Conservation (phyloP, 495 filamentous ascomycete genomes). For the Aspergillus homomorphus region DNA sequence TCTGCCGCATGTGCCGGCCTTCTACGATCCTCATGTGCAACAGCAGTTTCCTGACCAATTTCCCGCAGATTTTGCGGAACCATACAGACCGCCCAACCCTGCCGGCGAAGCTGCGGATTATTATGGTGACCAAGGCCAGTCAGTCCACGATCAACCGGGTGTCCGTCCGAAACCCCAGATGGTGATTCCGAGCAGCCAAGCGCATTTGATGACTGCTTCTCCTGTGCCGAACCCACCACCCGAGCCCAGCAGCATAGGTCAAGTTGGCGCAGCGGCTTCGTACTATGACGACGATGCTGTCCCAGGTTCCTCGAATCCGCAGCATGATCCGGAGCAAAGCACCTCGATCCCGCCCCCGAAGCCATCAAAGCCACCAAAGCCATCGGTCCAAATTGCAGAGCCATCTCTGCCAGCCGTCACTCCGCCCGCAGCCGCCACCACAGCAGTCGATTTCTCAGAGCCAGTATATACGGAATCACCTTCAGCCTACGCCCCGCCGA, state of each 20-base stretch:
- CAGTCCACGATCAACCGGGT: slow-evolving; percentile 59
- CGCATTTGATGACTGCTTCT: slow-evolving; percentile 51
- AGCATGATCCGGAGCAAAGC: slow-evolving; percentile 9
- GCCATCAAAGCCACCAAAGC: slow-evolving; percentile 20
- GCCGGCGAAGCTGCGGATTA: slow-evolving; percentile 63
- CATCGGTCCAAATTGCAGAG: slow-evolving; percentile 19
- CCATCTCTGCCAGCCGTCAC: slow-evolving; percentile 24
- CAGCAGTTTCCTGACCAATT: slow-evolving; percentile 61
- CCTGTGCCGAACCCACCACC: slow-evolving; percentile 45
- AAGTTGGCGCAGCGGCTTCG: slow-evolving; percentile 49
- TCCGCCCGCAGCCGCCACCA: slow-evolving; percentile 28
- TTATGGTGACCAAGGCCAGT: slow-evolving; percentile 64
- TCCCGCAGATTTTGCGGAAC: slow-evolving; percentile 39
- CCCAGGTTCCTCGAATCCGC: slow-evolving; percentile 11
- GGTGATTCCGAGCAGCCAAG: slow-evolving; percentile 50
- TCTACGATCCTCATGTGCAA: slow-evolving; percentile 50
- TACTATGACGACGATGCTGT: slow-evolving; percentile 37
- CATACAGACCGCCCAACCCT: slow-evolving; percentile 53
- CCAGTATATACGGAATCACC: slow-evolving; percentile 20
- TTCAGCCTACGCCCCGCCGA: slow-evolving; percentile 22
- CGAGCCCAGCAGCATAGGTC: slow-evolving; percentile 50
- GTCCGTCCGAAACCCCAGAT: slow-evolving; percentile 51
- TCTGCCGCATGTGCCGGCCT: slow-evolving; percentile 22
- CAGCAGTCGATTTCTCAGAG: slow-evolving; percentile 23
- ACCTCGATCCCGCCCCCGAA: slow-evolving; percentile 19